These are phyloP conservation scores for Lentinula detonsa DNA, from an alignment of 768 basidiomycete species.

Conservation along the genomic window DNA sequence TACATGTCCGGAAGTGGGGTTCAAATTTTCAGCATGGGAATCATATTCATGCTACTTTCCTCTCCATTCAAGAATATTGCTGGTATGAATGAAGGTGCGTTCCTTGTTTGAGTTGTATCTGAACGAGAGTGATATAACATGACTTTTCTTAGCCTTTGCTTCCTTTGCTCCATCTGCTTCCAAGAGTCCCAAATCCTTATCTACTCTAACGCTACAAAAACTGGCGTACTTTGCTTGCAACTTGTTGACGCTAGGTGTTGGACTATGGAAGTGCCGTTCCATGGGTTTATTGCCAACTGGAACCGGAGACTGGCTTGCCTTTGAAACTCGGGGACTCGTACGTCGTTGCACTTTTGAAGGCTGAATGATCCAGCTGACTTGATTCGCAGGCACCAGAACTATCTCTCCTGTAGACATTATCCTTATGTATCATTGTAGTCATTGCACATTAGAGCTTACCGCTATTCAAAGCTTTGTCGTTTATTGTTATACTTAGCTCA, in stretches of 20 bases:
- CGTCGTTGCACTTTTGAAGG: slow-evolving; percentile 19
- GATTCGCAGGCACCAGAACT: not conserved
- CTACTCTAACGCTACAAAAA: slow-evolving; percentile 65
- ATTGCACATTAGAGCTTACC: too few species aligned
- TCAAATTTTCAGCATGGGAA: slow-evolving; percentile 96
- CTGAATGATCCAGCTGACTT: not conserved
- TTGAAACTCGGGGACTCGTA: slow-evolving; percentile 75
- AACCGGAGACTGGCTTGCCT: slow-evolving; percentile 92
- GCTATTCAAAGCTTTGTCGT: too few species aligned
- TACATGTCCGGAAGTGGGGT: slow-evolving; percentile 98
- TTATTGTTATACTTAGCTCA: too few species aligned
- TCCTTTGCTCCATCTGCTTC: slow-evolving; percentile 68
- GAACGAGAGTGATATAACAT: not conserved
- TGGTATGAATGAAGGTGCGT: slow-evolving; percentile 72
- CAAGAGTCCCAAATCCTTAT: slow-evolving; percentile 37
- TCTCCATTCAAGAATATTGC: slow-evolving; percentile 81
- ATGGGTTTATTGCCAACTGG: slow-evolving; percentile 92
- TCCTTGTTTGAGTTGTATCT: not conserved
- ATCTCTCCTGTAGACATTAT: not conserved
- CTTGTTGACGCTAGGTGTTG: slow-evolving; percentile 71
- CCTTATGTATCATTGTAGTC: too few species aligned
- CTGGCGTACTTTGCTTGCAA: slow-evolving; percentile 68
- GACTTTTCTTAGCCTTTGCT: slow-evolving; percentile 48
- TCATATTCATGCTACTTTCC: slow-evolving; percentile 88
- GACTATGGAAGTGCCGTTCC: slow-evolving; percentile 87